Evolutionary conservation across 2,329 filamentous ascomycete genomes (phyloP).

Genomic region (Hypoxylon sp.): DNA sequence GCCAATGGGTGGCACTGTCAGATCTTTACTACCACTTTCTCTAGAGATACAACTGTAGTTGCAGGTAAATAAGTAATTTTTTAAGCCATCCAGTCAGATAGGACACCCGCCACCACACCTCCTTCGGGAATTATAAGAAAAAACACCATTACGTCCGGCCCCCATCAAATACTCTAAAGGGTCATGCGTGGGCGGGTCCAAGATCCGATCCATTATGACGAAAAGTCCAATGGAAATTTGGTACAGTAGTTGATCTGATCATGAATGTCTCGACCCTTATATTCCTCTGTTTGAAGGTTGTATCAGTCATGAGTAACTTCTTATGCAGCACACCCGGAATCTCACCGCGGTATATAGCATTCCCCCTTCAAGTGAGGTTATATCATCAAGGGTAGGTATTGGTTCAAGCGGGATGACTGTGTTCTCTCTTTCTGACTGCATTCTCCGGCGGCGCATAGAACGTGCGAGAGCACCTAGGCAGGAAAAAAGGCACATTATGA

Average conservation of each 20-base stretch:
- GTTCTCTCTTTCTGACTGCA: not conserved
- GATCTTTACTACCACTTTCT: too few species aligned
- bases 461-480: constrained; percentile 7
- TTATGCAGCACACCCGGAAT: not conserved
- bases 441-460: not conserved
- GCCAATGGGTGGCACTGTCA: too few species aligned
- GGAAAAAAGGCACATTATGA: constrained; percentile 25
- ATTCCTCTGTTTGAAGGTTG: constrained; percentile 8
- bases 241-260: constrained; percentile 8
- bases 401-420: not conserved
- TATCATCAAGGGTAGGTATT: constrained; percentile 6
- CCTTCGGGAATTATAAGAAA: too few species aligned
- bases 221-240: constrained; percentile 9
- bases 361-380: constrained; percentile 20
- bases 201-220: constrained; percentile 6
- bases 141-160: too few species aligned
- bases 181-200: not conserved
- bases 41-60: too few species aligned
- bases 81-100: too few species aligned
- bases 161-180: too few species aligned
- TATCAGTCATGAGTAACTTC: not conserved
- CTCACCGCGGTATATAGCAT: constrained; percentile 24
- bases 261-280: constrained; percentile 27
- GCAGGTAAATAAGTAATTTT: too few species aligned
- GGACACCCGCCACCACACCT: too few species aligned